Percentiles rank a stretch among this genome's conserved stretches.
phyloP scores from a whole-genome alignment of 2,329 filamentous ascomycete species.

The Pseudocercospora eumusae region DNA sequence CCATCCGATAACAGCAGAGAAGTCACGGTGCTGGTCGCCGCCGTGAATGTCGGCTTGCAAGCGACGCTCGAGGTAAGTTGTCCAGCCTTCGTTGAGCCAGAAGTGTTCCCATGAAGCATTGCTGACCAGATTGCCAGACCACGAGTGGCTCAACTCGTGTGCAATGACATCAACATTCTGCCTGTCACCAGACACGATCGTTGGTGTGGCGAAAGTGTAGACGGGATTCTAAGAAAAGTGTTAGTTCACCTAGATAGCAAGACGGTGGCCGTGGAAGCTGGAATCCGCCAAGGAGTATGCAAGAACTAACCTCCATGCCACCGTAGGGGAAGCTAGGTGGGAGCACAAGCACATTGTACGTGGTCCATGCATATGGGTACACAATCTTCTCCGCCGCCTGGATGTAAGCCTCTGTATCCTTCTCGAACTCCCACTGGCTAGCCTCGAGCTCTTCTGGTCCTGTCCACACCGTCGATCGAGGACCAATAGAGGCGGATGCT shows the following conservation, averaged over 20 bases:
- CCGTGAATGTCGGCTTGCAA: conserved; percentile 72
- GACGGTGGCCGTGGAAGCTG: too few species aligned
- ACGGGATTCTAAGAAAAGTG: conserved; percentile 64
- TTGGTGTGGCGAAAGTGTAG: conserved; percentile 93
- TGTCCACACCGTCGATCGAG: conserved; percentile 79
- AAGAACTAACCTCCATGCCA: conserved; percentile 50
- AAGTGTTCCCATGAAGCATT: conserved; percentile 82
- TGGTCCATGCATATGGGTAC: conserved; percentile 89
- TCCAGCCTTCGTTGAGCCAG: conserved; percentile 79
- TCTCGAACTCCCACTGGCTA: conserved; percentile 88
- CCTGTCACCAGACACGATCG: conserved; percentile 77
- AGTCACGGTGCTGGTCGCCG: conserved; percentile 85
- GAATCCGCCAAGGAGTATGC: too few species aligned
- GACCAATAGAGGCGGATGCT: conserved; percentile 79
- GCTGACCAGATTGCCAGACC: conserved; percentile 85
- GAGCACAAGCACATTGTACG: conserved; percentile 90
- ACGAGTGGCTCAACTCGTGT: conserved; percentile 74
- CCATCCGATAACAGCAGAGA: conserved; percentile 95
- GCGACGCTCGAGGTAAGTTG: conserved; percentile 86
- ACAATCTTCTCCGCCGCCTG: conserved; percentile 77
- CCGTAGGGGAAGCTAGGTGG: conserved; percentile 90
- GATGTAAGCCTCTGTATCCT: conserved; percentile 89
- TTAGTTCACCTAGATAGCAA: too few species aligned
- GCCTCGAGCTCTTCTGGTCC: conserved; percentile 82
- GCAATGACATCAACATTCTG: conserved; percentile 97